Base-by-base conservation (phyloP, 1,284 basidiomycete genomes). In the Ganoderma lingzhi region DNA sequence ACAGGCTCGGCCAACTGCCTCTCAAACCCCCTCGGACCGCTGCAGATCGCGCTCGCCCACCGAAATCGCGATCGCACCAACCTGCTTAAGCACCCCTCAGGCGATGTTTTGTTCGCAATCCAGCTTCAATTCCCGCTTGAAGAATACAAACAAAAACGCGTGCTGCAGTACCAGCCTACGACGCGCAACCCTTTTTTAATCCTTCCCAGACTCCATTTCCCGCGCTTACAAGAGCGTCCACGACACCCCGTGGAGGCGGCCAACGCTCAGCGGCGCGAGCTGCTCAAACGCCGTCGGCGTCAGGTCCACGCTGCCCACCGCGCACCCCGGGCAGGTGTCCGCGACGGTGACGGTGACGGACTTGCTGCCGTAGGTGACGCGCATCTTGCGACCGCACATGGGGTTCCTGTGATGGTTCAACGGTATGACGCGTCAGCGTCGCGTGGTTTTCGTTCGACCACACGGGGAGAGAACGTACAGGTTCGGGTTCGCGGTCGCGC, bases 321-420 rank as follows among this genome's bases (percentile, higher is more conserved):
- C 77, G 70, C 85, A 87, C 0, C 80, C 81, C 1, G 78, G 78
- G 72, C 86, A 87, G 28, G 79, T 70, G 75, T 88, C 86, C 5
- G 80, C 79, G 23, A 87, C 81, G 9, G 77, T 76, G 3, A 82
- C 85, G 1, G 73, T 75, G 61, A 84, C 76, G 4, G 80, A 53
- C 48, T 30, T 53, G 12, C 28, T 53, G 1, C 23, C 12, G 48
- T 51, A 64, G 10, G 70, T 71, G 48, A 66, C 65, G 73, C 76
- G 79, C 78, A 82, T 73, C 65, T 76, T 72, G 73, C 76, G 76
- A 37, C 77, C 76, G 71, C 81, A 81, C 48, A 83, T 80, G 19
- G 81, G 81, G 77, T 83, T 82, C 28, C 72, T 73, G 8, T 32
- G 12, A 10, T 60, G 23, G 23, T 23, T 23, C 23, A 23, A 23